Base-by-base conservation (phyloP, 371 early-diverging fungal species). In the Thermomucor indicae-seudaticae region DNA sequence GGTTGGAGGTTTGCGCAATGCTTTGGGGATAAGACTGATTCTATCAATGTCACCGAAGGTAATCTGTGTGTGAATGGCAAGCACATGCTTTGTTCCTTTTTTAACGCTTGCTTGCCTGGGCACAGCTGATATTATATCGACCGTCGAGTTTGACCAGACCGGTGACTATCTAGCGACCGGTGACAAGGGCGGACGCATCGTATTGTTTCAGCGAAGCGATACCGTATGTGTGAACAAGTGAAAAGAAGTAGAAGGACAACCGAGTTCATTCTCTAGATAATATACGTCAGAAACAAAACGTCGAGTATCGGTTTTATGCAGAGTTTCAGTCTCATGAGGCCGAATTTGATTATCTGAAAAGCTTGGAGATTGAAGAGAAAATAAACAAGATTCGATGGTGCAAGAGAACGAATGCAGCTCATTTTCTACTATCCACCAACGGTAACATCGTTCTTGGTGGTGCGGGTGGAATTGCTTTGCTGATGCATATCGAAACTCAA, bases 21-120 rank as follows among this genome's bases (percentile, higher is more conserved):
- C 76, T 98, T 98, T 82, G 98, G 97, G 52, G 98, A 98, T 74
- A 98, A 98, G 70, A 93, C 95, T 39, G 98, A 98, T 49, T 85
- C 93, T 47, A 93, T 95, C 51, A 97, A 96, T 75, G 91, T 98
- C 50, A 95, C 96, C 30, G 97, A 96, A 85, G 97, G 97, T 94
- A 84, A 68, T 30, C 25, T 29, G 27, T 12, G 0, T 10, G 19
- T 16, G 11, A 14, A 27, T 19, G 30, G 7, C 8, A 17, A n/a
- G 12, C 20, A 20, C 4, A 20, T 43, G 16, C 11, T 28, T 24
- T 44, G 25, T 44, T 44, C 28, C 11, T n/a, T n/a, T n/a, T n/a
- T n/a, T n/a, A n/a, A n/a, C 43, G n/a, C 23, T 32, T 16, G 17
- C 12, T 27, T 25, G 3, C 4, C n/a, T n/a, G n/a, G n/a, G n/a